These are phyloP conservation scores for Aspergillus sp. DNA, from an alignment of 2,329 filamentous ascomycete genomes.

Conservation along the genomic window DNA sequence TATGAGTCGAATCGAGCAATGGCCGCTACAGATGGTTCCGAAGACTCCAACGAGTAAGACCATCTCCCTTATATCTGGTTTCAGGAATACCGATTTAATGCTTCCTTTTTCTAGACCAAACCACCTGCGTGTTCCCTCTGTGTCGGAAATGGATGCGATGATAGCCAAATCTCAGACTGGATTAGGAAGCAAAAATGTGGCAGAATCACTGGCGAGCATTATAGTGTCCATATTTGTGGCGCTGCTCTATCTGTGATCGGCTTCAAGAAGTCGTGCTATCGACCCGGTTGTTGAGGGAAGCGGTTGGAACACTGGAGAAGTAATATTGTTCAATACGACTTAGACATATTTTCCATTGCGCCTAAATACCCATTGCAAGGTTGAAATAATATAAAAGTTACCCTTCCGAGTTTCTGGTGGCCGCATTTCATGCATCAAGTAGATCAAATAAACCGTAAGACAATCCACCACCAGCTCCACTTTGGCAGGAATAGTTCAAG, in stretches of 20 bases:
- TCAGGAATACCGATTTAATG: not conserved
- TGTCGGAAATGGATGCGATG: not conserved
- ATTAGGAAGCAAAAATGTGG: not conserved
- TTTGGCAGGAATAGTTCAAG: no score
- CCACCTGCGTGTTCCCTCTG: not conserved
- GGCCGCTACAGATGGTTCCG: not conserved
- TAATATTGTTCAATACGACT: not conserved
- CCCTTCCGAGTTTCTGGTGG: no score
- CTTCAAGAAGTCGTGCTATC: not conserved
- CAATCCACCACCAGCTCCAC: no score
- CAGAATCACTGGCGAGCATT: not conserved
- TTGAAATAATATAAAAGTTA: not conserved
- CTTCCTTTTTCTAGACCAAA: not conserved
- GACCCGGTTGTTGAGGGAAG: not conserved
- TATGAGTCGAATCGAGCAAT: not conserved
- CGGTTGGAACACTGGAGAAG: not conserved
- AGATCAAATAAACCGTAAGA: not conserved
- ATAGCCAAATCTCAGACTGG: not conserved
- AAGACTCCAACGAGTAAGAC: slow-evolving; percentile 2
- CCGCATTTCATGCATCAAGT: not conserved
- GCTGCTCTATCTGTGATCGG: not conserved
- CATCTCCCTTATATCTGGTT: not conserved
- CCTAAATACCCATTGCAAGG: not conserved
- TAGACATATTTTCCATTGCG: not conserved
- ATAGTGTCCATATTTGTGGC: not conserved